Evolutionary conservation across 495 filamentous ascomycete genomes (phyloP).

Genomic region (Podospora conica): DNA sequence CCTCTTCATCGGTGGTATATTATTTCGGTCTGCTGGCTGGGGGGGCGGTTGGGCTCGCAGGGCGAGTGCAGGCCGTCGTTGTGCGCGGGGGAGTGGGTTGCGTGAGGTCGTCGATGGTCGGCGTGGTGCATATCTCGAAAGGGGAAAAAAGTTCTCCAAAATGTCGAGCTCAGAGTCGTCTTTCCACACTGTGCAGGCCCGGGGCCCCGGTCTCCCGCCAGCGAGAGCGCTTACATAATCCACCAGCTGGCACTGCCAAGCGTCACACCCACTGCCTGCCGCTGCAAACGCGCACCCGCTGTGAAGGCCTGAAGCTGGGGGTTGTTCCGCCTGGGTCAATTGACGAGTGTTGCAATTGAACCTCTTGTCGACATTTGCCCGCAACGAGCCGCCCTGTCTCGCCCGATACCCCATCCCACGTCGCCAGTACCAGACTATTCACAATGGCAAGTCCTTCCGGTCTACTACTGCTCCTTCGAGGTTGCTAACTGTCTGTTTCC

Average conservation of each 20-base stretch:
- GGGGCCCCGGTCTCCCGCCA: no score
- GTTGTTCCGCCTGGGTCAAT: not conserved
- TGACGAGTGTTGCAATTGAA: constrained; percentile 4
- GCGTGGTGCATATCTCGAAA: not conserved
- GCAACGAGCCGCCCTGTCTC: constrained; percentile 8
- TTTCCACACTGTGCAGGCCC: constrained; percentile 19
- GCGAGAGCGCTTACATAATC: constrained; percentile 23
- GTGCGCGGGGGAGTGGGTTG: constrained; percentile 4
- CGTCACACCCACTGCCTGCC: not conserved
- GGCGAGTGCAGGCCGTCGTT: constrained; percentile 2
- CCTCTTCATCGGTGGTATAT: constrained; percentile 33
- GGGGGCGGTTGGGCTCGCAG: constrained; percentile 1
- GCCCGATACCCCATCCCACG: constrained; percentile 12
- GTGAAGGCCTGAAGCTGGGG: not conserved
- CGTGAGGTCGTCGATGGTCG: constrained; percentile 10
- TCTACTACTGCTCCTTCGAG: not conserved
- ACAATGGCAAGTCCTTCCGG: constrained; percentile 27
- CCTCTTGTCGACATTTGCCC: constrained; percentile 8
- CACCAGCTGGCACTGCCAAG: not conserved
- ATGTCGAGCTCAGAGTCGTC: not conserved
- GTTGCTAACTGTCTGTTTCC: constrained; percentile 32
- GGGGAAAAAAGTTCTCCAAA: constrained; percentile 12
- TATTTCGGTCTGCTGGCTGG: not conserved
- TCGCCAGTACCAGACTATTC: constrained; percentile 13
- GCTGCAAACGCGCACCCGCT: not conserved